A percentile compares a stretch with the other conserved stretches of the same genome.
phyloP scores from a whole-genome alignment of 2,329 filamentous ascomycete species.

The Calonectria hongkongensis region DNA sequence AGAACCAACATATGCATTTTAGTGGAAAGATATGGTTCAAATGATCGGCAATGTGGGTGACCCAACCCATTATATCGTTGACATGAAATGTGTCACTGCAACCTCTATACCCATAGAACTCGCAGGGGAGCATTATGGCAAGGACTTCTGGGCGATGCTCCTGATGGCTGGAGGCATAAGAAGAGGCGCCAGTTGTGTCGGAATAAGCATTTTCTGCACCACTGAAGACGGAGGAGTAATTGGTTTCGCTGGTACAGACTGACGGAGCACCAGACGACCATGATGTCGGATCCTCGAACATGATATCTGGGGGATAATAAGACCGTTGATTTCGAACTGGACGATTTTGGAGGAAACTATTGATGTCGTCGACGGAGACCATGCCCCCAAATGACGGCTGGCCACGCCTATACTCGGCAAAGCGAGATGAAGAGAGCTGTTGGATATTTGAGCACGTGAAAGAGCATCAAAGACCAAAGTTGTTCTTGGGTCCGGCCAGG shows the following conservation, averaged over 20 bases:
- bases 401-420: conserved; percentile 8
- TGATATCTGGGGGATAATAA: neutral
- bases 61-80: conserved; percentile 65
- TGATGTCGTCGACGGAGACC: neutral
- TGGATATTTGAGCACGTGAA: neutral
- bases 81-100: conserved; percentile 64
- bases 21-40: conserved; percentile 59
- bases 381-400: conserved; percentile 12
- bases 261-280: conserved; percentile 36
- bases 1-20: conserved; percentile 70
- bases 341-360: neutral
- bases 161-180: conserved; percentile 40
- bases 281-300: neutral
- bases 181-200: conserved; percentile 50
- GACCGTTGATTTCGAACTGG: neutral
- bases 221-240: conserved; percentile 42
- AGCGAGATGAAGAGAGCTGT: neutral
- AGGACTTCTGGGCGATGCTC: conserved; percentile 35
- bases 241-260: conserved; percentile 40
- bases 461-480: neutral
- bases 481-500: neutral
- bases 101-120: conserved; percentile 61
- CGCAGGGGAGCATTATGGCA: conserved; percentile 58
- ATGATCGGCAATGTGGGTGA: conserved; percentile 66
- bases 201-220: conserved; percentile 41